Conservation (phyloP, 2,329 filamentous ascomycete species). For the Hypoxylon sp. region DNA sequence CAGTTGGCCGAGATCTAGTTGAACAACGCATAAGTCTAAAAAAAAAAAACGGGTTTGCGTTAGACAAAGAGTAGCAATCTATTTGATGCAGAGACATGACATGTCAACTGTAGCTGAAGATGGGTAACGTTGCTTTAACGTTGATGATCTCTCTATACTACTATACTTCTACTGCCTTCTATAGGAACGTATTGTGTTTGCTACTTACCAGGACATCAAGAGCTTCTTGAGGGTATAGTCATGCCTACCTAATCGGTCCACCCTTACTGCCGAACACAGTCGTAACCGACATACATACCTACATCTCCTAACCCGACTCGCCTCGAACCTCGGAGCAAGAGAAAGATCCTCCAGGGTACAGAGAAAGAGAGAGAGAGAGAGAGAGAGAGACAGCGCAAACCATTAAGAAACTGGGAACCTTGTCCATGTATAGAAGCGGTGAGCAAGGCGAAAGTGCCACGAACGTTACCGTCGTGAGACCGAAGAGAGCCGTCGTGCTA, state of each 20-base stretch:
- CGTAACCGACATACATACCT: no score
- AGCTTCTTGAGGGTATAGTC: not conserved
- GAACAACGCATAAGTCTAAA: not conserved
- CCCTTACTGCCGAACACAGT: not conserved
- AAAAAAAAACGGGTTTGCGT: not conserved
- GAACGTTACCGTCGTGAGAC: slow-evolving; percentile 33
- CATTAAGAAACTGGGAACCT: slow-evolving; percentile 12
- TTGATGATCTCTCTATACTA: not conserved
- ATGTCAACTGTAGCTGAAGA: not conserved
- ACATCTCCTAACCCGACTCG: slow-evolving; percentile 13
- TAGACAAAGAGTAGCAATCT: not conserved
- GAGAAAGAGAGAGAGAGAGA: no score
- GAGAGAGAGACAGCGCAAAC: no score
- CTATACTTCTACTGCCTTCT: not conserved
- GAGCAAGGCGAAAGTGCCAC: slow-evolving; percentile 23
- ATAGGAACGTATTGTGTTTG: not conserved
- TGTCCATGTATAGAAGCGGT: slow-evolving; percentile 32
- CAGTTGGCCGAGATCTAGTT: not conserved
- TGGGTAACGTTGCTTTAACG: not conserved
- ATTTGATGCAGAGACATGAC: not conserved
- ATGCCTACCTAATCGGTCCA: not conserved
- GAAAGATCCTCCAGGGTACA: slow-evolving; percentile 3
- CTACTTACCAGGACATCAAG: not conserved
- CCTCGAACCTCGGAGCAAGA: slow-evolving; percentile 3
- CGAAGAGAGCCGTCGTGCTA: slow-evolving; percentile 7